Evolutionary conservation across 2,329 filamentous ascomycete species (phyloP).

Genomic region (Penicillium verrucosum): DNA sequence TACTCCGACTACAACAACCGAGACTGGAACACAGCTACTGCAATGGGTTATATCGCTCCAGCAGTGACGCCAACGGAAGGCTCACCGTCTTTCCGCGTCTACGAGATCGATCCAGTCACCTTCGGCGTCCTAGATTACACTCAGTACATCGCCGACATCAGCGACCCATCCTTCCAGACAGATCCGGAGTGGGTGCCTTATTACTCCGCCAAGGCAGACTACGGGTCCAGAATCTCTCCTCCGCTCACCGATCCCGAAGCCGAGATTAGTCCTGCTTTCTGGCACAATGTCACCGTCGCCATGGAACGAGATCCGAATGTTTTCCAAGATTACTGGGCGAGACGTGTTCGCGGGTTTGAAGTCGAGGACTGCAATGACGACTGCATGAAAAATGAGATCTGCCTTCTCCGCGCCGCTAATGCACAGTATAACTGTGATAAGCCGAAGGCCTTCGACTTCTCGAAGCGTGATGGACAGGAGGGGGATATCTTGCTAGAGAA

Average conservation of each 20-base stretch:
- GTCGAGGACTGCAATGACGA: conserved; percentile 41
- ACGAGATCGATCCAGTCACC: conserved; percentile 57
- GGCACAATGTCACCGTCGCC: conserved; percentile 55
- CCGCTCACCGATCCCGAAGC: conserved; percentile 37
- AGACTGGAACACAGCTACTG: conserved; percentile 45
- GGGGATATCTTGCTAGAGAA: not conserved
- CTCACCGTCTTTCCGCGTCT: conserved; percentile 57
- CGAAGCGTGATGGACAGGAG: conserved; percentile 26
- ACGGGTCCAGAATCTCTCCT: conserved; percentile 48
- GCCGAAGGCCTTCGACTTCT: conserved; percentile 34
- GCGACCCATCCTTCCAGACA: conserved; percentile 43
- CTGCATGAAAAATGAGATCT: conserved; percentile 50
- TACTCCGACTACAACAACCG: conserved; percentile 50
- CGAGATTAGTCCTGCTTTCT: conserved; percentile 57
- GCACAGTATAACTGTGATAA: conserved; percentile 53
- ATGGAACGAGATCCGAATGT: conserved; percentile 45
- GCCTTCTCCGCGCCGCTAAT: conserved; percentile 52
- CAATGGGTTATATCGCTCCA: conserved; percentile 54
- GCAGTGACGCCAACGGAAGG: conserved; percentile 56
- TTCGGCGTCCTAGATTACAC: conserved; percentile 55
- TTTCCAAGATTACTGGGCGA: conserved; percentile 49
- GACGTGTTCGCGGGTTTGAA: conserved; percentile 50
- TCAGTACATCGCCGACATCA: conserved; percentile 55
- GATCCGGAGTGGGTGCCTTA: conserved; percentile 54
- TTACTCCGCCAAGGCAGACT: conserved; percentile 56